Conservation (phyloP, 345 rosid genomes). For the rapeseed (Brassica napus) region DNA sequence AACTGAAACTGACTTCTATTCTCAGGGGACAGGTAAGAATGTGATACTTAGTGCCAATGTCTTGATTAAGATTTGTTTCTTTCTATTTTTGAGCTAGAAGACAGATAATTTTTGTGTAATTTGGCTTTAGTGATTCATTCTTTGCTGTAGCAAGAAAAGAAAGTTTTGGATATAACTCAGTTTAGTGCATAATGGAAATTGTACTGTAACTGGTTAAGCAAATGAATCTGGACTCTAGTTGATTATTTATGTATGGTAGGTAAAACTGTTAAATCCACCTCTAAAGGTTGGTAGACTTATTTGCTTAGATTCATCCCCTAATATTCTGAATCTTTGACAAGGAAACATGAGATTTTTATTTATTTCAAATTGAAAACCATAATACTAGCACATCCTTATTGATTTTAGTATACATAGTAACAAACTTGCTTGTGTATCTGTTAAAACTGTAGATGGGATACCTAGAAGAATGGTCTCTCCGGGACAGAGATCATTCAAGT, state of each 20-base stretch:
- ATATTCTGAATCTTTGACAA: constrained; percentile 22
- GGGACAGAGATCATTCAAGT: constrained; percentile 69
- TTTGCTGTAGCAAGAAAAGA: neutral
- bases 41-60: constrained; percentile 7
- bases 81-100: constrained; percentile 9
- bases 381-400: neutral
- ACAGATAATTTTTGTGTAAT: constrained; percentile 4
- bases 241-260: constrained; percentile 19
- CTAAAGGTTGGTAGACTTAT: constrained; percentile 20
- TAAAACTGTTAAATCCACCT: constrained; percentile 5
- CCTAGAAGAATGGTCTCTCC: constrained; percentile 73
- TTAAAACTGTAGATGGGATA: constrained; percentile 57
- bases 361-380: neutral
- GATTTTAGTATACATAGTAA: neutral
- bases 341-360: constrained; percentile 9
- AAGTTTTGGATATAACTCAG: constrained; percentile 17
- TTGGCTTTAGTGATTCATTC: constrained; percentile 14
- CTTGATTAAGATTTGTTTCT: neutral
- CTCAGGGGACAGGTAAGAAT: constrained; percentile 75
- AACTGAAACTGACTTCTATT: constrained; percentile 67
- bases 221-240: constrained; percentile 4
- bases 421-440: neutral
- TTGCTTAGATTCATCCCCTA: constrained; percentile 26
- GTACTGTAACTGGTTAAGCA: neutral
- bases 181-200: constrained; percentile 6